Evolutionary conservation across 805 yeast genomes (phyloP), one percentile per base, ranked within the genome.

Genomic region (Alloascoidea hylecoeti): DNA sequence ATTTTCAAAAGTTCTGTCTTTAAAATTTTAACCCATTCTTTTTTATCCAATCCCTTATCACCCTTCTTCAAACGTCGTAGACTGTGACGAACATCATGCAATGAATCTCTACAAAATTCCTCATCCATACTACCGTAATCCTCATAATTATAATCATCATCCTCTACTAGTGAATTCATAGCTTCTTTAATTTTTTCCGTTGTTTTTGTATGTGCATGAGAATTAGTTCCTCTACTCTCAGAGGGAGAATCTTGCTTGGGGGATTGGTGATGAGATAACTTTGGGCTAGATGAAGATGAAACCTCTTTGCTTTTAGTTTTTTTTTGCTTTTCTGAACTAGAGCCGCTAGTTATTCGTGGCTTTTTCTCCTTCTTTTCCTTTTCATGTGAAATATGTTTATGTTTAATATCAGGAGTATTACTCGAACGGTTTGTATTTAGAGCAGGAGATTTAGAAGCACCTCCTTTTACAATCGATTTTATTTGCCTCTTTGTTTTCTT

Each of bases 81-180:
- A 2, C 88, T 77, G 37, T 70, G 66, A 35, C 78, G 68, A 34
- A 85, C 78, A 5, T 84, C 80, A 38, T 71, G 70, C 63, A 84
- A 64, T 1, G 66, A 55, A 16, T 58, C 56, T 52, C 75, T 74
- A 48, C 94, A 81, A 28, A 62, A 64, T 3, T 61, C 70, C 51
- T 83, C 94, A 54, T 83, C 89, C 85, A 79, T 77, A 44, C 82
- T 75, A 17, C 73, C 81, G 48, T 78, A 79, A 45, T 80, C 92
- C 54, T 69, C 42, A 47, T 56, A 44, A n/a, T n/a, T n/a, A n/a
- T n/a, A n/a, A 40, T 58, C 50, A 30, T 45, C 47, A 23, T 44
- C 49, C 28, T 23, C 30, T n/a, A 23, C 9, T n/a, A n/a, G 30
- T 23, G 9, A 9, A 9, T n/a, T 23, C 13, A 23, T 23, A n/a